Conservation (phyloP, 352 stramenopile genomes). For the Thalassiosira hispida region DNA sequence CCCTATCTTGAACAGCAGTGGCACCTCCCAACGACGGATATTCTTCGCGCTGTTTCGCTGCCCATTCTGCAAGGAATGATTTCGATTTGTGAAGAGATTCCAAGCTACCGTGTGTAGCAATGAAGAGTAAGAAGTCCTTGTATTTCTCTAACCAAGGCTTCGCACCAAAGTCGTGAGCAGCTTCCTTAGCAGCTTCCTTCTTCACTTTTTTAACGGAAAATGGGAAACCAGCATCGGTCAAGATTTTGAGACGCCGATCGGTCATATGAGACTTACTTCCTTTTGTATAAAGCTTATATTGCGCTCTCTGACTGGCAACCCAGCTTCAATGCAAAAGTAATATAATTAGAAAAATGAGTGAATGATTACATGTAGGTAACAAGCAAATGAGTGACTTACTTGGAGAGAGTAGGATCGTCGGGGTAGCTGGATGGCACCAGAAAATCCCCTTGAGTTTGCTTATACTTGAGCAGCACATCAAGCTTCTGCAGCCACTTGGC, state of each 20-base stretch:
- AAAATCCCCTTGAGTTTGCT: constrained; percentile 38
- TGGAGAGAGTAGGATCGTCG: constrained; percentile 45
- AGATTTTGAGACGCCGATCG: constrained; percentile 32
- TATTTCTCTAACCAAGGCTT: constrained; percentile 49
- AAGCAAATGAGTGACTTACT: constrained; percentile 12
- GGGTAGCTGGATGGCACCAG: constrained; percentile 39
- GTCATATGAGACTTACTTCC: constrained; percentile 46
- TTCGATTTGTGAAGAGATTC: constrained; percentile 33
- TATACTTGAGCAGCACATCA: constrained; percentile 41
- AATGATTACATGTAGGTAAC: background rate
- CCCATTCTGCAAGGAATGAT: constrained; percentile 34
- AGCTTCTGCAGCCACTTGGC: constrained; percentile 49
- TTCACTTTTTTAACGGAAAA: constrained; percentile 47
- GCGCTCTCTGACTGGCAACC: constrained; percentile 40
- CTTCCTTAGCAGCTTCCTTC: constrained; percentile 39
- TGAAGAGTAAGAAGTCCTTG: constrained; percentile 38
- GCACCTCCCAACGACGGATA: background rate
- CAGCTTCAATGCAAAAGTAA: constrained; percentile 9
- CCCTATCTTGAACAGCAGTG: constrained; percentile 4
- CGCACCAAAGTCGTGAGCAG: constrained; percentile 29
- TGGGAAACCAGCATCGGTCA: constrained; percentile 42
- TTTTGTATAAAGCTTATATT: constrained; percentile 51
- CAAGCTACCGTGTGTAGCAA: constrained; percentile 21
- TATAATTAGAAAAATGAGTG: background rate
- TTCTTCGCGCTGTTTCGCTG: constrained; percentile 24